Evolutionary conservation across 2,329 filamentous ascomycete genomes (phyloP), one percentile per base, ranked within the genome.

Genomic region (Xylogone sp.): DNA sequence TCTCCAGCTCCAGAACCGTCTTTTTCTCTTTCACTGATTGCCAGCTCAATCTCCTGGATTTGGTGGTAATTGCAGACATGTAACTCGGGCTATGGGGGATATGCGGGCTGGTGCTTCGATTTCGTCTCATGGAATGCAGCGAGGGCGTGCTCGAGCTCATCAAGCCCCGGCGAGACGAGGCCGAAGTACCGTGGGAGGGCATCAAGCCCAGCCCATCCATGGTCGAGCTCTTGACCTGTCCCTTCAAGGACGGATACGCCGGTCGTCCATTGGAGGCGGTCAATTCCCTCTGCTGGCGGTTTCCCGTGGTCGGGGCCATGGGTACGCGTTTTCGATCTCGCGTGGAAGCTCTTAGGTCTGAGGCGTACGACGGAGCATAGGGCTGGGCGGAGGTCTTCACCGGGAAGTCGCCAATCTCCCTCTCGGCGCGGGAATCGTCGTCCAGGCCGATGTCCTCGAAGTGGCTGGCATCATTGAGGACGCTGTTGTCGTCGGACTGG

Each of bases 391-490:
- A 53, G 8, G 55, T 57, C 48, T 65, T 64, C n/a, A 61, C 51
- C 1, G 52, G 54, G 46, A 65, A 67, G 18, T 63, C 58, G 10
- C 58, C 59, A 50, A 62, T 63, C 34, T 65, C 61, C 1, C 53
- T 48, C 49, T 65, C 63, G 6, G 54, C 53, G 21, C 62, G 54
- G 13, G 49, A 75, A 62, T 91, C 85, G 61, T 88, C 86, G 54
- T 91, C 87, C 24, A 97, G 82, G 12, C 88, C 90, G 66, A 97
- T 96, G 58, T 97, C 93, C 68, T 97, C 93, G 63, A 97, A 97
- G 68, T 97, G 85, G 57, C 83, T 84, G 52, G 87, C 81, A 65
- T 96, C 89, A 48, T 83, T 78, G 44, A 88, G 74, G 47, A 84
- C 78, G 59, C 78, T 82, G 63, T 86, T 83, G 60, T 89, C 88